phyloP scores from a whole-genome alignment of 768 basidiomycete species.

The Cyclocybe aegerita region DNA sequence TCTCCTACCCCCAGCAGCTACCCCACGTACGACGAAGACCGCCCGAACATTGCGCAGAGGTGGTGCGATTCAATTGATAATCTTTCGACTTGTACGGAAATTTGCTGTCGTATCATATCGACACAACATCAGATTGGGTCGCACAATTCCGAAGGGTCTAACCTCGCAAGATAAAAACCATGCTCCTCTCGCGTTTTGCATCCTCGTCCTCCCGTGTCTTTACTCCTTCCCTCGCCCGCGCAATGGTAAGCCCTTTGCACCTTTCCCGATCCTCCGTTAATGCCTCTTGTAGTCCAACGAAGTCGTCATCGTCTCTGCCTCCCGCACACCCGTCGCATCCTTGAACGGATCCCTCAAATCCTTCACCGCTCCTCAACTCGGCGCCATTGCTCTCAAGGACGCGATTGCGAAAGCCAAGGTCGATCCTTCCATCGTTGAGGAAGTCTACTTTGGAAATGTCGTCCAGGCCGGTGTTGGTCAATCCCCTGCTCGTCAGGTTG shows the following conservation, averaged over 20 bases:
- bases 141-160: conserved; percentile 17
- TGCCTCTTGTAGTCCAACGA: conserved; percentile 51
- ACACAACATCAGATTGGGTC: conserved; percentile 22
- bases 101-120: conserved; percentile 41
- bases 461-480: conserved; percentile 97
- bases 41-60: conserved; percentile 3
- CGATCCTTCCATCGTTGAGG: conserved; percentile 83
- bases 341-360: conserved; percentile 88
- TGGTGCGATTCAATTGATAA: conserved; percentile 18
- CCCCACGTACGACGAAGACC: neutral
- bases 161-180: conserved; percentile 29
- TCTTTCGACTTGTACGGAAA: conserved; percentile 14
- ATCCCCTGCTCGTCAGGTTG: conserved; percentile 97
- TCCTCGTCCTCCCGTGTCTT: conserved; percentile 37
- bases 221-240: conserved; percentile 39
- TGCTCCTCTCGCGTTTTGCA: conserved; percentile 45
- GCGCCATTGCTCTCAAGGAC: conserved; percentile 84
- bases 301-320: conserved; percentile 92
- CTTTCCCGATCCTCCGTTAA: conserved; percentile 2
- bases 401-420: conserved; percentile 81
- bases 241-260: conserved; percentile 44
- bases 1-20: conserved; percentile 3
- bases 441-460: conserved; percentile 97
- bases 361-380: conserved; percentile 90
- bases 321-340: conserved; percentile 92